Base-by-base conservation (phyloP, 371 early-diverging fungal genomes). In the Zopfochytrium polystomum region DNA sequence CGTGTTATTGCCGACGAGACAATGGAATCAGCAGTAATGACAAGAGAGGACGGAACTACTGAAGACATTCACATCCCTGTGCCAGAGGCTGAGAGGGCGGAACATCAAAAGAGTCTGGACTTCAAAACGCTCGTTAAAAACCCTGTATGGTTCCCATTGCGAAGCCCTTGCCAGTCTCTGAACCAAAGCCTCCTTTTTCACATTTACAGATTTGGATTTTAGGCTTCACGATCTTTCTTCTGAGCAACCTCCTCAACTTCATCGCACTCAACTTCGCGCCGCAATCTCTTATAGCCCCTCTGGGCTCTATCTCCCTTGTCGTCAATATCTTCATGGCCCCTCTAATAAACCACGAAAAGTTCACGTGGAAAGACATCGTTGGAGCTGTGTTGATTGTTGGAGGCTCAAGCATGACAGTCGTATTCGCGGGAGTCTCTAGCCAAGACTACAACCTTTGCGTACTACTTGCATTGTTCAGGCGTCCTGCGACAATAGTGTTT, bases 301-400 rank as follows among this genome's bases (percentile, higher is more conserved):
- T 92, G 30, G 87, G 90, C 31, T 88, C 90, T 3, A 80, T 89
- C 3, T 87, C 92, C 0, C 78, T 93, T 20, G 87, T 93, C 6
- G 83, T 88, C 2, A 93, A 93, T 57, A 86, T 87, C 42, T 84
- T 93, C 42, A 76, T 91, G 44, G 93, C 93, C 1, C 93, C 93
- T 0, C 52, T 89, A 27, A 82, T 93, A 45, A 92, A 93, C 78
- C 74, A 84, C 52, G 92, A 93, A 62, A 62, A 75, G 25, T 85
- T 79, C 65, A 78, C 84, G 3, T 78, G 79, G 71, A 84, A 81
- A 35, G 93, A 93, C 67, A 60, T 87, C 34, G 75, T 87, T 13
- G 89, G 90, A 0, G 88, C 91, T 52, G 68, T 85, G 38, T 77
- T 90, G 52, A 91, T 91, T 58, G 83, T 89, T 43, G 82, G 78